Evolutionary conservation across 345 rosid species (phyloP).

Genomic region (Lepidium didymum): DNA sequence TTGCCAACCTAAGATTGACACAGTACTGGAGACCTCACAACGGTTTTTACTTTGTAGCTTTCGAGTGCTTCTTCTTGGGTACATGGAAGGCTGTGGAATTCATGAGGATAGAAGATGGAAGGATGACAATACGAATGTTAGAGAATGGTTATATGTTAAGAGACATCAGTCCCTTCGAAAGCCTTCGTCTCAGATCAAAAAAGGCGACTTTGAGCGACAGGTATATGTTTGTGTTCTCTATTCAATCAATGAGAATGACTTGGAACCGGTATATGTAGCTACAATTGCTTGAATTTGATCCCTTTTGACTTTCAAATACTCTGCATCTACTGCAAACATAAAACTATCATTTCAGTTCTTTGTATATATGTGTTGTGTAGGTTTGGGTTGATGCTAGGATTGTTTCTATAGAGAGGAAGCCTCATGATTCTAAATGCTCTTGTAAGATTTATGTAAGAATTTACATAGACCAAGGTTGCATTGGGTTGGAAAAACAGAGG

Average conservation of each 20-base stretch:
- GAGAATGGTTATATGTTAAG: conserved; percentile 29
- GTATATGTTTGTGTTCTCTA: conserved; percentile 63
- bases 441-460: conserved; percentile 55
- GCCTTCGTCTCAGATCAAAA: conserved; percentile 74
- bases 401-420: conserved; percentile 68
- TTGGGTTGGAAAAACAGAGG: conserved; percentile 51
- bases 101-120: conserved; percentile 51
- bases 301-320: neutral
- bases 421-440: conserved; percentile 51
- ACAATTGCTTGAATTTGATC: conserved; percentile 5
- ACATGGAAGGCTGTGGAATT: conserved; percentile 64
- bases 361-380: conserved; percentile 30
- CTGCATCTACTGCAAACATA: neutral
- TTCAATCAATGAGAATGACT: conserved; percentile 1
- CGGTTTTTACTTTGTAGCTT: conserved; percentile 37
- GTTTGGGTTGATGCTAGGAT: conserved; percentile 80
- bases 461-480: conserved; percentile 46
- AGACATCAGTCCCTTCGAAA: conserved; percentile 45
- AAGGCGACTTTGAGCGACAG: conserved; percentile 49
- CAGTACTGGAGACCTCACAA: neutral
- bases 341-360: neutral
- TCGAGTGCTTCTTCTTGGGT: conserved; percentile 53
- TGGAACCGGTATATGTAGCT: conserved; percentile 31
- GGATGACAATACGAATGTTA: conserved; percentile 34
- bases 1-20: neutral